Conservation (phyloP, 2,329 filamentous ascomycete species). For the Oidium heveae region DNA sequence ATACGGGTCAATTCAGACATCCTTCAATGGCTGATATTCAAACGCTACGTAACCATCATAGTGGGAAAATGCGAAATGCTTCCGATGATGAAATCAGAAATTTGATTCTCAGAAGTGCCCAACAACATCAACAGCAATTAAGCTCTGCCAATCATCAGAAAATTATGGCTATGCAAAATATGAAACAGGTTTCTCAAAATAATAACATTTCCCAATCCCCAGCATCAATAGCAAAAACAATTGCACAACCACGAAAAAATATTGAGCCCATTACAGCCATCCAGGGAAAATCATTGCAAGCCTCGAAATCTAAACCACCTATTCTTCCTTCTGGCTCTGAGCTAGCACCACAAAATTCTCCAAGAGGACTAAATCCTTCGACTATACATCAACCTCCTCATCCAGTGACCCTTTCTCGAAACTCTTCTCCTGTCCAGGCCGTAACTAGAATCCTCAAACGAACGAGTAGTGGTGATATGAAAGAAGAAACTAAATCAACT, state of each 20-base stretch:
- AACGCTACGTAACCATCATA: conserved; percentile 9
- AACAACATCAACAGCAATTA: conserved; percentile 6
- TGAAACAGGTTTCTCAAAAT: neutral
- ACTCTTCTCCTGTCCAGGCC: conserved; percentile 12
- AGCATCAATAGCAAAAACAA: neutral
- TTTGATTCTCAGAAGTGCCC: conserved; percentile 8
- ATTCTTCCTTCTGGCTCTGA: neutral
- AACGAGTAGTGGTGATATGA: conserved; percentile 19
- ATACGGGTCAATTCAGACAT: conserved; percentile 6
- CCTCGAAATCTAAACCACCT: conserved; percentile 5
- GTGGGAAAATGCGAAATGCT: conserved; percentile 8
- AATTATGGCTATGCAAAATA: conserved; percentile 3
- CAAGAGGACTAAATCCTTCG: neutral
- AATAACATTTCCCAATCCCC: neutral
- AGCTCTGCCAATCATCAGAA: conserved; percentile 5
- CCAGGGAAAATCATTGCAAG: conserved; percentile 2
- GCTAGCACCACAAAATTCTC: neutral
- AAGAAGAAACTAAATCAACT: conserved; percentile 18
- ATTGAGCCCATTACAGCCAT: conserved; percentile 2
- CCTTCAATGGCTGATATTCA: conserved; percentile 11
- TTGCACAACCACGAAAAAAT: neutral
- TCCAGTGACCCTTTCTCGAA: conserved; percentile 7
- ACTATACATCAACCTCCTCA: conserved; percentile 5
- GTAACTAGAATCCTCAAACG: conserved; percentile 18
- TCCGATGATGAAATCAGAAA: conserved; percentile 13